Evolutionary conservation across 2,329 filamentous ascomycete genomes (phyloP).

Genomic region (Microdochium trichocladiopsis): DNA sequence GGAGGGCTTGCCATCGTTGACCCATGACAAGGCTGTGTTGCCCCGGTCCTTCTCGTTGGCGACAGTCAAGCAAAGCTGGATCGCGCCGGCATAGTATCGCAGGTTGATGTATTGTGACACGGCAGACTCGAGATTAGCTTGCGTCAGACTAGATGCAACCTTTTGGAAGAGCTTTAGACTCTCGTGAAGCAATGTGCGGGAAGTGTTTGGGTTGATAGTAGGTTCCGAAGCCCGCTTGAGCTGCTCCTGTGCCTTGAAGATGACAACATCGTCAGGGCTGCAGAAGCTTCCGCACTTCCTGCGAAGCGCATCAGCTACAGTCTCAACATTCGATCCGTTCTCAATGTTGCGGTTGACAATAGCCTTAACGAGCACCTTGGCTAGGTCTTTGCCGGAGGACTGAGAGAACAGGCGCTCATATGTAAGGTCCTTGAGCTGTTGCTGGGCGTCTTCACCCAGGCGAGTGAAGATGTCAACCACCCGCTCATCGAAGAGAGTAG

Average conservation of each 20-base stretch:
- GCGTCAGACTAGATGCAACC: constrained; percentile 76
- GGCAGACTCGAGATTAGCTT: constrained; percentile 71
- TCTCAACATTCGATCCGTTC: constrained; percentile 94
- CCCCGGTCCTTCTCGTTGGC: constrained; percentile 81
- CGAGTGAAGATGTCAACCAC: constrained; percentile 80
- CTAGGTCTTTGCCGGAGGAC: constrained; percentile 73
- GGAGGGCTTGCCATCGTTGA: constrained; percentile 72
- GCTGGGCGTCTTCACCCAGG: constrained; percentile 62
- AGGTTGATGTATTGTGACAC: constrained; percentile 73
- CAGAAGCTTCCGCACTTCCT: constrained; percentile 95
- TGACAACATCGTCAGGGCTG: constrained; percentile 91
- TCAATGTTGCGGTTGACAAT: constrained; percentile 98
- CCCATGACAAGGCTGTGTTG: constrained; percentile 77
- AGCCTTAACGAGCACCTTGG: constrained; percentile 90
- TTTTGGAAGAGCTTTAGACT: constrained; percentile 83
- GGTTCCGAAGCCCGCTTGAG: constrained; percentile 82
- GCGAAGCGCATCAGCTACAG: constrained; percentile 88
- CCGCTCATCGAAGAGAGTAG: constrained; percentile 90
- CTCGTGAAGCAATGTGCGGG: constrained; percentile 76
- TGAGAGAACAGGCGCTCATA: constrained; percentile 85
- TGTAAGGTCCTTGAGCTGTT: constrained; percentile 68
- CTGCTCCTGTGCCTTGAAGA: constrained; percentile 97
- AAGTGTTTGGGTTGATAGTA: constrained; percentile 65
- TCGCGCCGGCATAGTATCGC: constrained; percentile 89
- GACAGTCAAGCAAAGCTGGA: constrained; percentile 77